Conservation (phyloP, 1,284 basidiomycete species). For the Cryptococcus floricola region DNA sequence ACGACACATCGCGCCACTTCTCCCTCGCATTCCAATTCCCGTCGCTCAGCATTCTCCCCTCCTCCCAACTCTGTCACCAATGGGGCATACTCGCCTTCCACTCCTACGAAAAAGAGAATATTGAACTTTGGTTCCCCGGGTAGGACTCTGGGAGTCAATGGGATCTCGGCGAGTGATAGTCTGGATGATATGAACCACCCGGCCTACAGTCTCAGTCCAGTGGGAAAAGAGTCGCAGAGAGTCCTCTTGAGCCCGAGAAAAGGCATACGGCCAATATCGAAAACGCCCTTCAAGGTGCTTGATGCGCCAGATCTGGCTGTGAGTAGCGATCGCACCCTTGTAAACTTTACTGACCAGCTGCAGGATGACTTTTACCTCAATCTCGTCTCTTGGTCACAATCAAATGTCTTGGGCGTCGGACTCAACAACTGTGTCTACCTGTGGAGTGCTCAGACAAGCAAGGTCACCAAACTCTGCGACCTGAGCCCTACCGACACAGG, state of each 20-base stretch:
- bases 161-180: slow-evolving; percentile 19
- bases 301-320: slow-evolving; percentile 89
- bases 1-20: slow-evolving; percentile 18
- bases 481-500: slow-evolving; percentile 50
- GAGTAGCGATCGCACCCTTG: slow-evolving; percentile 11
- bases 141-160: slow-evolving; percentile 16
- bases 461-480: slow-evolving; percentile 89
- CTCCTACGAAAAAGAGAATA: slow-evolving; percentile 51
- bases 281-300: slow-evolving; percentile 94
- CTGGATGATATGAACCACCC: slow-evolving; percentile 65
- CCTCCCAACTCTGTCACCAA: slow-evolving; percentile 21
- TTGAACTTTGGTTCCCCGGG: slow-evolving; percentile 53
- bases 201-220: slow-evolving; percentile 84
- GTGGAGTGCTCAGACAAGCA: slow-evolving; percentile 91
- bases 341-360: background rate
- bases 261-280: slow-evolving; percentile 76
- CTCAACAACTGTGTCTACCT: slow-evolving; percentile 89
- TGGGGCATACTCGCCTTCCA: slow-evolving; percentile 38
- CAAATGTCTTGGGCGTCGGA: slow-evolving; percentile 91
- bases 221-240: slow-evolving; percentile 74
- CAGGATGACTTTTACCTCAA: slow-evolving; percentile 96
- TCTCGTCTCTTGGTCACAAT: slow-evolving; percentile 93
- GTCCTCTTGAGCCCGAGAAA: slow-evolving; percentile 83
- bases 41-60: slow-evolving; percentile 38
- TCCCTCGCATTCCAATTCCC: slow-evolving; percentile 26